Evolutionary conservation across 1,139 yeast genomes (phyloP).

Genomic region (Arxiozyma bovina): DNA sequence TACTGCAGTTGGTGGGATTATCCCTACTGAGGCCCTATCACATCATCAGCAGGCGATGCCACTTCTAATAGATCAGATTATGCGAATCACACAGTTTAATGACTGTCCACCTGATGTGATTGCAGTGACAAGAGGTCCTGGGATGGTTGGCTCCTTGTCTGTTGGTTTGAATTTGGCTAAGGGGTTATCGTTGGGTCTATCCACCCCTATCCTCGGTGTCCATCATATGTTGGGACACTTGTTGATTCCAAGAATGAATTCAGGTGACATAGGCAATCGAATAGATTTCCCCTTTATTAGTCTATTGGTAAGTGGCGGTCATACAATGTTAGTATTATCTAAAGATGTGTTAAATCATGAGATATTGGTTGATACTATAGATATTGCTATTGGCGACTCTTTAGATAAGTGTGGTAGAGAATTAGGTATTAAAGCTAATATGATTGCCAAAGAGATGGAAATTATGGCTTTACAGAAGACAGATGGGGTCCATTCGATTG

Average conservation of each 20-base stretch:
- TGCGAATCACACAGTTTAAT: slow-evolving; percentile 20
- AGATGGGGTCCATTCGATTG: neutral
- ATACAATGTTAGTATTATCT: slow-evolving; percentile 76
- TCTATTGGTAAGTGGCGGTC: slow-evolving; percentile 87
- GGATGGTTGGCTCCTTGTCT: slow-evolving; percentile 84
- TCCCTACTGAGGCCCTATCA: slow-evolving; percentile 76
- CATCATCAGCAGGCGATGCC: slow-evolving; percentile 64
- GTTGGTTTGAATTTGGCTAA: slow-evolving; percentile 80
- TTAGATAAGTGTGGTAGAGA: slow-evolving; percentile 88
- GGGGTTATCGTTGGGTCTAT: slow-evolving; percentile 74
- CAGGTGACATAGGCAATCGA: slow-evolving; percentile 8
- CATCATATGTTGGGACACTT: slow-evolving; percentile 96
- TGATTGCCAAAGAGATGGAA: slow-evolving; percentile 83
- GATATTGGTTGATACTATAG: slow-evolving; percentile 65
- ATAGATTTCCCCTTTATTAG: slow-evolving; percentile 66
- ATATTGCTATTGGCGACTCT: slow-evolving; percentile 91
- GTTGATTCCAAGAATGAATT: slow-evolving; percentile 50
- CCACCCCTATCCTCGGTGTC: slow-evolving; percentile 73
- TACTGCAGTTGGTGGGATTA: slow-evolving; percentile 65
- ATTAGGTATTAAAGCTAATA: slow-evolving; percentile 67
- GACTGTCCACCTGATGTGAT: slow-evolving; percentile 56
- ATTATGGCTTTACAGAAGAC: slow-evolving; percentile 25
- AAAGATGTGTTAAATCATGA: slow-evolving; percentile 54
- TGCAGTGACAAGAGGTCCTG: slow-evolving; percentile 94
- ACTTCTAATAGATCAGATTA: slow-evolving; percentile 34